Evolutionary conservation across 1,284 basidiomycete species (phyloP).

Genomic region (Gymnopus androsaceus): DNA sequence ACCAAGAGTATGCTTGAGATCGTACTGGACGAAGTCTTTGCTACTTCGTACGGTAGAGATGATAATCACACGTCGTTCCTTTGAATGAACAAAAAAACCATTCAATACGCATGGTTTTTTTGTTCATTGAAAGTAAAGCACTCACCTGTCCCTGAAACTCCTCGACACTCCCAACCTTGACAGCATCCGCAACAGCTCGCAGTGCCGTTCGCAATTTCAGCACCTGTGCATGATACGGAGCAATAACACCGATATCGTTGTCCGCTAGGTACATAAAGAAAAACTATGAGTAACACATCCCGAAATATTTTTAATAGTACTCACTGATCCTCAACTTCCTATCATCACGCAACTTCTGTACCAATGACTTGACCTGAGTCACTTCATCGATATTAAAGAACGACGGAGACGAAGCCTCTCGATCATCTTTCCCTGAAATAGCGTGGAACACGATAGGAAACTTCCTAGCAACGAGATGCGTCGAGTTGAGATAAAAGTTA

Average conservation of each 20-base stretch:
- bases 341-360: conserved; percentile 33
- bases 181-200: conserved; percentile 31
- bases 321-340: conserved; percentile 34
- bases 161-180: conserved; percentile 64
- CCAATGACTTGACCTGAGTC: conserved; percentile 41
- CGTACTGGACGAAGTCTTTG: conserved; percentile 54
- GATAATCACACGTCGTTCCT: conserved; percentile 69
- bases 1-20: conserved; percentile 59
- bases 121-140: background rate
- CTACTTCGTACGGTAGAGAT: conserved; percentile 68
- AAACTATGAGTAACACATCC: background rate
- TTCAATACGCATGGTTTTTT: background rate
- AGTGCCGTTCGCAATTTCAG: conserved; percentile 45
- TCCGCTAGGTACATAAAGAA: conserved; percentile 29
- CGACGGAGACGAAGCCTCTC: conserved; percentile 46
- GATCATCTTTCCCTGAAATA: conserved; percentile 43
- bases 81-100: background rate
- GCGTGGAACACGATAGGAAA: conserved; percentile 53
- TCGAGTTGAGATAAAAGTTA: conserved; percentile 35
- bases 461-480: conserved; percentile 31
- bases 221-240: conserved; percentile 63
- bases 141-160: conserved; percentile 67
- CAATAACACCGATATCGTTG: conserved; percentile 60
- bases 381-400: conserved; percentile 51
- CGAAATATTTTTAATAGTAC: background rate